These are phyloP conservation scores for Spathaspora sp. DNA, from an alignment of 805 yeast species.

Conservation along the genomic window DNA sequence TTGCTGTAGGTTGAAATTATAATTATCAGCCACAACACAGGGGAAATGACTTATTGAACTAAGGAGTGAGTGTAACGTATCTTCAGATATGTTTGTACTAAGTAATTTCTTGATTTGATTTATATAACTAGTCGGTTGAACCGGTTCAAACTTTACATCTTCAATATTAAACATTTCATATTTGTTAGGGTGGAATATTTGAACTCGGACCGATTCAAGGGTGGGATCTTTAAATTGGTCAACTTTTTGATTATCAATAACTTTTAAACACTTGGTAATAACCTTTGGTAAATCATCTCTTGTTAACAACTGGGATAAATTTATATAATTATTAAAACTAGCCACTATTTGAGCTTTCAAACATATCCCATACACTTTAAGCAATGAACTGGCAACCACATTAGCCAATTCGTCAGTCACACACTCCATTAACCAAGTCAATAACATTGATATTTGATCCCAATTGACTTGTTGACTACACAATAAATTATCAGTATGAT, in stretches of 20 bases:
- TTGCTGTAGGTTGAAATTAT: constrained; percentile 20
- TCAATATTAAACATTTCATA: constrained; percentile 3
- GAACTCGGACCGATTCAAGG: constrained; percentile 13
- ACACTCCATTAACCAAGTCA: constrained; percentile 23
- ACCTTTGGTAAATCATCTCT: constrained; percentile 7
- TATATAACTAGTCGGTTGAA: not conserved
- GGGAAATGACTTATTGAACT: constrained; percentile 40
- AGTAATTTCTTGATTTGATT: constrained; percentile 8
- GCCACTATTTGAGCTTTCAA: constrained; percentile 14
- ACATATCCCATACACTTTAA: constrained; percentile 23
- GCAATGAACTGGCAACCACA: constrained; percentile 10
- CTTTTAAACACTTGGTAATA: constrained; percentile 18
- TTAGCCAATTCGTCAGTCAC: not conserved
- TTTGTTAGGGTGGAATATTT: not conserved
- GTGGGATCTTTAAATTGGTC: constrained; percentile 16
- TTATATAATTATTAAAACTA: constrained; percentile 17
- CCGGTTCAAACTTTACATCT: not conserved
- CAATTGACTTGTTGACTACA: constrained; percentile 23
- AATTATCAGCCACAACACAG: constrained; percentile 39
- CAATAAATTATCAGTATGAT: constrained; percentile 24
- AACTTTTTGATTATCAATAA: constrained; percentile 3
- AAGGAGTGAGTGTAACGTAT: constrained; percentile 24
- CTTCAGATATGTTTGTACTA: constrained; percentile 2
- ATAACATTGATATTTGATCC: constrained; percentile 21
- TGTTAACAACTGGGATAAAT: constrained; percentile 10